Evolutionary conservation across 805 yeast genomes (phyloP).

Genomic region (Yarrowia divulgata): DNA sequence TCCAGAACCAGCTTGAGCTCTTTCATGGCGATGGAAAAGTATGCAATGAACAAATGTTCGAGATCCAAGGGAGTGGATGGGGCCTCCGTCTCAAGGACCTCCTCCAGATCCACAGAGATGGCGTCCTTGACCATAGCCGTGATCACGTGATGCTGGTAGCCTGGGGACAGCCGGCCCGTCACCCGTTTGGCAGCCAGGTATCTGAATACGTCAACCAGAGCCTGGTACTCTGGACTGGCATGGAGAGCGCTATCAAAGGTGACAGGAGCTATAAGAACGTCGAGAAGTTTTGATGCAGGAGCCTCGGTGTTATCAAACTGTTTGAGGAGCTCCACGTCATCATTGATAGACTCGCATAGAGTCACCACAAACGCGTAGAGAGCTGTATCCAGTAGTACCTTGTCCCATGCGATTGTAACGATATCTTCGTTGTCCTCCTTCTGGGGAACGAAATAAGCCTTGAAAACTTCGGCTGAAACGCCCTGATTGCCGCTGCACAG

Average conservation of each 20-base stretch:
- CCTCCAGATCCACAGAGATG: slow-evolving; percentile 26
- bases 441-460: not conserved
- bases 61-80: slow-evolving; percentile 27
- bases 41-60: slow-evolving; percentile 12
- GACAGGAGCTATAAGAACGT: slow-evolving; percentile 11
- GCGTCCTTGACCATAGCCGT: slow-evolving; percentile 17
- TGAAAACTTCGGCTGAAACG: not conserved
- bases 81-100: slow-evolving; percentile 24
- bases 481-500: slow-evolving; percentile 32
- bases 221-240: slow-evolving; percentile 24
- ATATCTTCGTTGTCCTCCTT: not conserved
- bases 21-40: slow-evolving; percentile 25
- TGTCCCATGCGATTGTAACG: not conserved
- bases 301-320: slow-evolving; percentile 7
- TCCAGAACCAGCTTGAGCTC: slow-evolving; percentile 27
- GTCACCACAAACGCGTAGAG: slow-evolving; percentile 34
- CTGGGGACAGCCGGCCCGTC: not conserved
- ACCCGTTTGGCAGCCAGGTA: slow-evolving; percentile 12
- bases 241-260: slow-evolving; percentile 14
- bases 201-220: slow-evolving; percentile 19
- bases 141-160: not conserved
- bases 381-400: not conserved
- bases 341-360: slow-evolving; percentile 17
- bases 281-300: slow-evolving; percentile 4
- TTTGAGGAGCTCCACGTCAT: slow-evolving; percentile 11